Conservation (phyloP, 306 rosid species). For the Castanea mollissima region DNA sequence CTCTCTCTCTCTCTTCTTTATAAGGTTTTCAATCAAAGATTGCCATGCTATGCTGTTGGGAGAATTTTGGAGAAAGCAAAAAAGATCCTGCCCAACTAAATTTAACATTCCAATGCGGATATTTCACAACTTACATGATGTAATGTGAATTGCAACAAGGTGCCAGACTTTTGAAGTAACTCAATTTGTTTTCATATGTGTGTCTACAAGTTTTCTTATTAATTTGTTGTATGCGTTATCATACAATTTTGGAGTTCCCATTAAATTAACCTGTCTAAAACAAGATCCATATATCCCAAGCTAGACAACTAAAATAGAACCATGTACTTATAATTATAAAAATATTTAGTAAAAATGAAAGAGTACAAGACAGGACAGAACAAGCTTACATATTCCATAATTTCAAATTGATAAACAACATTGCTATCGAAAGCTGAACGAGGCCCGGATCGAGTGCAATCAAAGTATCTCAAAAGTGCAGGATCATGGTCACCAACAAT, state of each 20-base stretch:
- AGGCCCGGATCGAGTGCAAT: constrained; percentile 70
- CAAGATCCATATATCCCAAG: background rate
- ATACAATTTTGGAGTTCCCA: background rate
- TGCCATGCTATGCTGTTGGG: background rate
- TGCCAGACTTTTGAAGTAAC: background rate
- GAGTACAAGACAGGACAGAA: background rate
- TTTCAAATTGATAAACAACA: constrained; percentile 82
- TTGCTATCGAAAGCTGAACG: constrained; percentile 64
- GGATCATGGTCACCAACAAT: constrained; percentile 91
- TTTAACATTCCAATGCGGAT: background rate
- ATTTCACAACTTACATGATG: background rate
- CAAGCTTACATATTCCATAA: constrained; percentile 92
- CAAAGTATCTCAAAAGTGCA: constrained; percentile 70
- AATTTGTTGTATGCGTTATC: background rate
- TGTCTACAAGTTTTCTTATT: background rate
- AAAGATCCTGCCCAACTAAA: background rate
- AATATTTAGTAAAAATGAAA: background rate
- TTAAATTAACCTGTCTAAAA: background rate
- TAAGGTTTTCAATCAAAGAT: background rate
- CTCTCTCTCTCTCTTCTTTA: background rate
- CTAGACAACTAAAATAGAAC: no score
- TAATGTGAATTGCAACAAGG: background rate
- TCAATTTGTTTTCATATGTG: background rate
- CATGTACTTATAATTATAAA: background rate
- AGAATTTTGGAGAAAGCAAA: background rate